Percentiles rank a stretch among this genome's conserved stretches.
These are phyloP conservation scores for Echinosophora koreensis DNA, from an alignment of 306 rosid species.

Conservation along the genomic window DNA sequence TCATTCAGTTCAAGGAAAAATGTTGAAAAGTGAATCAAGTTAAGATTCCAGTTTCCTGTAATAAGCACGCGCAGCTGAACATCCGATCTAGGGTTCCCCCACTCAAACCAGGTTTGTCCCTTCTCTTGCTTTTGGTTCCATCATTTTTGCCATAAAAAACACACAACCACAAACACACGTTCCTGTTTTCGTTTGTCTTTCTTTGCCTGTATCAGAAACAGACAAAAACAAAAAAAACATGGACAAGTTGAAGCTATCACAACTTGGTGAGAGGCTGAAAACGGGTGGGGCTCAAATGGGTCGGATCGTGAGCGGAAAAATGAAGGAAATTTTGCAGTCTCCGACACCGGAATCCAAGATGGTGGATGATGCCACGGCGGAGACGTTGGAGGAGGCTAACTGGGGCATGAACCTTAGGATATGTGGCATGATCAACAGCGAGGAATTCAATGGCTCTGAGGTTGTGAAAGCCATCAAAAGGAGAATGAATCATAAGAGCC, in stretches of 20 bases:
- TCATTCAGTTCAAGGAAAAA: too few relatives aligned
- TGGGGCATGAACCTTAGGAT: conserved; percentile 84
- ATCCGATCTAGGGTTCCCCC: conserved; percentile 4
- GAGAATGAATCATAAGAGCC: conserved; percentile 62
- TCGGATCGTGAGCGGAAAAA: conserved; percentile 67
- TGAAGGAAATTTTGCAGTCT: conserved; percentile 73
- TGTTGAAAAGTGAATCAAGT: too few relatives aligned
- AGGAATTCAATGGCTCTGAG: conserved; percentile 69
- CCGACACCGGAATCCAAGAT: conserved; percentile 80
- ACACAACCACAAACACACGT: too few relatives aligned
- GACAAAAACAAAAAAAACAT: conserved; percentile 18
- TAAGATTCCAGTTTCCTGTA: too few relatives aligned
- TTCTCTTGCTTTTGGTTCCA: background rate
- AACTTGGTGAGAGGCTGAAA: conserved; percentile 73
- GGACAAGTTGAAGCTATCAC: conserved; percentile 72
- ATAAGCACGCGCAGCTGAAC: too few relatives aligned
- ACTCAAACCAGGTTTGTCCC: background rate
- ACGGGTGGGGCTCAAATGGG: conserved; percentile 83
- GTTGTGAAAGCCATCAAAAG: conserved; percentile 71
- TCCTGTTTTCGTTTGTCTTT: background rate
- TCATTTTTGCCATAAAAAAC: background rate
- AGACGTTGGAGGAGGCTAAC: conserved; percentile 67
- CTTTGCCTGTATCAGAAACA: background rate
- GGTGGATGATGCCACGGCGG: conserved; percentile 82
- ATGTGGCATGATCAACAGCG: conserved; percentile 70